Evolutionary conservation across 2,329 filamentous ascomycete species (phyloP).

Genomic region (Didymella keratinophila): DNA sequence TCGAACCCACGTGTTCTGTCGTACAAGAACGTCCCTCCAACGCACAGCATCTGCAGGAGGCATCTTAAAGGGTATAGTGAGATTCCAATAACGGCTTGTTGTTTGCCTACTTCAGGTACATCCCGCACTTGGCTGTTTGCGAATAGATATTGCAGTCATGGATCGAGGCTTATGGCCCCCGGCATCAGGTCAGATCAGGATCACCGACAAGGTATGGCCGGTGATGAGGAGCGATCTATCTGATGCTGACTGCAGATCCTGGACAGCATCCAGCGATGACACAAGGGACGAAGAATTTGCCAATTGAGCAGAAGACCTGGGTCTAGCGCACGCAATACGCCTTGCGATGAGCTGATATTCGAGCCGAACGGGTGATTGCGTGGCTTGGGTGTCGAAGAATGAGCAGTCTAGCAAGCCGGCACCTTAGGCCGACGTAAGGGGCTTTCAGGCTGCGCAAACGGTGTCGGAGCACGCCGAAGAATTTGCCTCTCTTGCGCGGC

Average conservation of each 20-base stretch:
- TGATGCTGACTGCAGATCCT: slow-evolving; percentile 16
- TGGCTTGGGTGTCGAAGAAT: not conserved
- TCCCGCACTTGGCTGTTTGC: slow-evolving; percentile 4
- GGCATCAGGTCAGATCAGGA: slow-evolving; percentile 8
- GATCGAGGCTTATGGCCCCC: slow-evolving; percentile 11
- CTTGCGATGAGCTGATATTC: not conserved
- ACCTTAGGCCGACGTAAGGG: slow-evolving; percentile 11
- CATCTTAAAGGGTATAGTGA: slow-evolving; percentile 28
- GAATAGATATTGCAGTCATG: slow-evolving; percentile 7
- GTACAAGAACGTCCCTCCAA: slow-evolving; percentile 30
- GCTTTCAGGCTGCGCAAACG: not conserved
- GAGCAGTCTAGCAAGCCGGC: not conserved
- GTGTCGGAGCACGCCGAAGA: not conserved
- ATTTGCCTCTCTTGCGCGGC: slow-evolving; percentile 1
- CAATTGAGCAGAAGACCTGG: not conserved
- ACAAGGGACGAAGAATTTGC: not conserved
- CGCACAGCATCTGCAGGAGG: slow-evolving; percentile 30
- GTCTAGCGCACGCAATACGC: not conserved
- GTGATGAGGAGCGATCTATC: not conserved
- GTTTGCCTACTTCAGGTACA: slow-evolving; percentile 9
- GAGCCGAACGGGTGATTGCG: not conserved
- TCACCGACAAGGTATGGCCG: slow-evolving; percentile 16
- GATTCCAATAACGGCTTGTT: slow-evolving; percentile 19
- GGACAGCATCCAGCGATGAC: not conserved
- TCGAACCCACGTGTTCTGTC: slow-evolving; percentile 33